Conservation (phyloP, 352 stramenopile species). For the Phytophthora litchii region DNA sequence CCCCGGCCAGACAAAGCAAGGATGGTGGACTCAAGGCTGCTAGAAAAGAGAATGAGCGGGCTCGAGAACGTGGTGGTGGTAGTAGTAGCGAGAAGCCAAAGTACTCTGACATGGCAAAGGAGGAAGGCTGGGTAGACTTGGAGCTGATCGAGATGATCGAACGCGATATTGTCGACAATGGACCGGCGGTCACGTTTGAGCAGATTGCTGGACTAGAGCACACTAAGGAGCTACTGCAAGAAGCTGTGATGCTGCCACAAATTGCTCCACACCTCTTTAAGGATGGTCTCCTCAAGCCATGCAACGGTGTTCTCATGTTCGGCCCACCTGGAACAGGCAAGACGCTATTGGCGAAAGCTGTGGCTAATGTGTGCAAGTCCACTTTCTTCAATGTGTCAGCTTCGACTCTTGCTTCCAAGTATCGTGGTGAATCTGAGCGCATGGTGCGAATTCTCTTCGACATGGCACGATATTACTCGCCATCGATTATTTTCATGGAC, state of each 20-base stretch:
- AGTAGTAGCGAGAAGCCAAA: conserved; percentile 42
- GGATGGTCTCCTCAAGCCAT: conserved; percentile 76
- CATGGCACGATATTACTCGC: conserved; percentile 96
- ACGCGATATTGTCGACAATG: conserved; percentile 80
- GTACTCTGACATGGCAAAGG: conserved; percentile 72
- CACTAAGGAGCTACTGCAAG: conserved; percentile 80
- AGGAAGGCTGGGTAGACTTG: conserved; percentile 73
- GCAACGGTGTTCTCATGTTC: conserved; percentile 86
- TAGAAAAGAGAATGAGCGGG: conserved; percentile 44
- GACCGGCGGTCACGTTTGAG: conserved; percentile 66
- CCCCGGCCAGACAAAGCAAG: conserved; percentile 37
- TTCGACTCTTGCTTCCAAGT: conserved; percentile 92
- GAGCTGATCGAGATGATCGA: conserved; percentile 89
- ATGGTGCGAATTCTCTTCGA: conserved; percentile 97
- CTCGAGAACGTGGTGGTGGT: conserved; percentile 18
- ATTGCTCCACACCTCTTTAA: conserved; percentile 85
- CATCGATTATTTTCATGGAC: conserved; percentile 98
- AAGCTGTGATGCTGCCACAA: conserved; percentile 84
- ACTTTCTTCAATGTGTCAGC: conserved; percentile 98
- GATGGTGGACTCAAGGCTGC: conserved; percentile 50
- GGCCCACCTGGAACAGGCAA: conserved; percentile 89
- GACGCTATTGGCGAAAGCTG: conserved; percentile 89
- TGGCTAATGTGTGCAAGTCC: conserved; percentile 95
- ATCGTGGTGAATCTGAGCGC: conserved; percentile 94
- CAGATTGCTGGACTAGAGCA: conserved; percentile 77